These are phyloP conservation scores for Verticillium alfalfae DNA, from an alignment of 2,329 filamentous ascomycete genomes.

Conservation along the genomic window DNA sequence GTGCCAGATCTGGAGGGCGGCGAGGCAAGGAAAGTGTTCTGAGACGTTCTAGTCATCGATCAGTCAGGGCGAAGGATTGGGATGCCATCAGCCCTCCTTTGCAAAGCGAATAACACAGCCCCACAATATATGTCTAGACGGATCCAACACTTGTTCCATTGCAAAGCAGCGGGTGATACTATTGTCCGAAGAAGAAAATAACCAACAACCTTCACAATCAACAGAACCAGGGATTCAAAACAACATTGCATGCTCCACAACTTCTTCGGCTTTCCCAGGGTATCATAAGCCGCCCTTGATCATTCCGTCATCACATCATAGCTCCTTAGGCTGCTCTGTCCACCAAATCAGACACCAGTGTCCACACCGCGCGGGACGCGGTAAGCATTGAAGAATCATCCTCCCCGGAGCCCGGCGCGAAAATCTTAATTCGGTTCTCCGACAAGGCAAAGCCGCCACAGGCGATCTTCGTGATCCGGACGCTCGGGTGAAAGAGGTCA, in stretches of 20 bases:
- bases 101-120: too few relatives aligned
- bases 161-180: neutral
- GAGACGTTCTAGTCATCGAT: too few relatives aligned
- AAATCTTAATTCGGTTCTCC: constrained; percentile 46
- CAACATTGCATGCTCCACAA: neutral
- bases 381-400: neutral
- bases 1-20: constrained; percentile 3
- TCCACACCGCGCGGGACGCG: constrained; percentile 1
- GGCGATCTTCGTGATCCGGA: constrained; percentile 45
- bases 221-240: neutral
- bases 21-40: neutral
- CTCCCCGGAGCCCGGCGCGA: constrained; percentile 11
- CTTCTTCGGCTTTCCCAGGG: neutral
- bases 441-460: constrained; percentile 52
- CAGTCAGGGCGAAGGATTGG: neutral
- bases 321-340: neutral
- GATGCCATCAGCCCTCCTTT: too few relatives aligned
- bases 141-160: too few relatives aligned
- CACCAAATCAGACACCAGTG: constrained; percentile 5
- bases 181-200: neutral
- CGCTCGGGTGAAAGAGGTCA: constrained; percentile 50
- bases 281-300: neutral
- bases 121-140: too few relatives aligned
- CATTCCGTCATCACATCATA: neutral
- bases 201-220: neutral